phyloP scores from a whole-genome alignment of 306 rosid genomes.

The Sechiopsis laciniata region DNA sequence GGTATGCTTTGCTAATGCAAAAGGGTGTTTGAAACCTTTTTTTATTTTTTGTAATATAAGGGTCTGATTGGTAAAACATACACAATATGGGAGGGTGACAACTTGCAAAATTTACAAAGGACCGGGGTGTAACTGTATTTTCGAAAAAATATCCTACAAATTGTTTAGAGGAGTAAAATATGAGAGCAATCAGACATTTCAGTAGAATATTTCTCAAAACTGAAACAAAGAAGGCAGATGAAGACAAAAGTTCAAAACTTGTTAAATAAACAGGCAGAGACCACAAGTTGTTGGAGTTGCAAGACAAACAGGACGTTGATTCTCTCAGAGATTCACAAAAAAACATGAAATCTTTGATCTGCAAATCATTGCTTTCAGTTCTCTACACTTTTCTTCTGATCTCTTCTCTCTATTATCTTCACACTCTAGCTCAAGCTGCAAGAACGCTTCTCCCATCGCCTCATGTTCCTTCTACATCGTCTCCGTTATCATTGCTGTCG shows the following conservation, averaged over 20 bases:
- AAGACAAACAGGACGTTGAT: conserved; percentile 35
- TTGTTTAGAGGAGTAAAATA: background rate
- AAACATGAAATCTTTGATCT: conserved; percentile 46
- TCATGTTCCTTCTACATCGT: too few species aligned
- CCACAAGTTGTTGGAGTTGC: conserved; percentile 30
- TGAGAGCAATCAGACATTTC: conserved; percentile 9
- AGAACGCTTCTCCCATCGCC: conserved; percentile 29
- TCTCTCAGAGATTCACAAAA: conserved; percentile 38
- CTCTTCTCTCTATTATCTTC: conserved; percentile 29
- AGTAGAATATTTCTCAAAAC: conserved; percentile 9
- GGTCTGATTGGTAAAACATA: background rate
- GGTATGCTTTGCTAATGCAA: background rate
- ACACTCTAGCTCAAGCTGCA: conserved; percentile 23
- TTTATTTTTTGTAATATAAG: background rate
- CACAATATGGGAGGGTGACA: background rate
- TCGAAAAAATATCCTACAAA: background rate
- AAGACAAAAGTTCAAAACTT: conserved; percentile 19
- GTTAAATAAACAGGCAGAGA: conserved; percentile 24
- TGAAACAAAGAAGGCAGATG: conserved; percentile 6
- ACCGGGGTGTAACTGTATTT: background rate
- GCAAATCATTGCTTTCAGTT: conserved; percentile 36
- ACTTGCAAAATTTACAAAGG: background rate
- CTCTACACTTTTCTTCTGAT: conserved; percentile 40
- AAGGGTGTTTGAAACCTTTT: background rate
- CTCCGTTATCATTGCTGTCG: background rate